These are phyloP conservation scores for Trichosporon ovoides DNA, from an alignment of 1,284 basidiomycete genomes.

Conservation along the genomic window DNA sequence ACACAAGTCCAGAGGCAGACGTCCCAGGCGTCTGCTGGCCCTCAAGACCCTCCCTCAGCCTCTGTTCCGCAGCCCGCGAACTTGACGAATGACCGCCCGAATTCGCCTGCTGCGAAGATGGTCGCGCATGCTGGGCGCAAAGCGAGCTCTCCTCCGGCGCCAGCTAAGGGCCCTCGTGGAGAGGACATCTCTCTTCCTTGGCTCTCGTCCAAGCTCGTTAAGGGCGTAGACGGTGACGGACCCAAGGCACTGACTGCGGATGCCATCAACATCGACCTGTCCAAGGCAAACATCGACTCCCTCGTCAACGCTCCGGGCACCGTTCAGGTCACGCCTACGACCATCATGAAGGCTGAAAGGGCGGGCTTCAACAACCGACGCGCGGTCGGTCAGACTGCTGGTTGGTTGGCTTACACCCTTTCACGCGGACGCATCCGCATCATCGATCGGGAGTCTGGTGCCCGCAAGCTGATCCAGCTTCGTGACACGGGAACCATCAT, in stretches of 20 bases:
- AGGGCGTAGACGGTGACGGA: slow-evolving; percentile 12
- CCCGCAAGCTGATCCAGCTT: slow-evolving; percentile 31
- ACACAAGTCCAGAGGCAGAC: background rate
- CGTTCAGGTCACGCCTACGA: slow-evolving; percentile 29
- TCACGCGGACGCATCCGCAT: slow-evolving; percentile 35
- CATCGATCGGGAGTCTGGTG: slow-evolving; percentile 34
- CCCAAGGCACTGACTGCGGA: slow-evolving; percentile 24
- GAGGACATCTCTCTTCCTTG: slow-evolving; percentile 15
- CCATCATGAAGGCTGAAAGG: slow-evolving; percentile 30
- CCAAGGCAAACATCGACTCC: slow-evolving; percentile 28
- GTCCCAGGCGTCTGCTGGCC: background rate
- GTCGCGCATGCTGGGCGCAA: background rate
- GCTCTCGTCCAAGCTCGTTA: slow-evolving; percentile 20
- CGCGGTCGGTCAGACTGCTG: slow-evolving; percentile 30
- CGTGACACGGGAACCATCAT: slow-evolving; percentile 24
- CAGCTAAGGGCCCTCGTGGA: background rate
- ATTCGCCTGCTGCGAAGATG: background rate
- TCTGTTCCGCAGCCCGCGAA: slow-evolving; percentile 1
- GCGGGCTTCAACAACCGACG: slow-evolving; percentile 26
- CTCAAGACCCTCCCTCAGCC: background rate
- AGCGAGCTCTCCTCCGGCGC: background rate
- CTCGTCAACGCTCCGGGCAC: slow-evolving; percentile 25
- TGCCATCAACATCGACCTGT: slow-evolving; percentile 28
- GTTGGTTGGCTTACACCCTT: slow-evolving; percentile 39
- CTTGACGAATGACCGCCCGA: slow-evolving; percentile 1